Conservation (phyloP, 345 rosid species). For the Arabidopsis suecica region DNA sequence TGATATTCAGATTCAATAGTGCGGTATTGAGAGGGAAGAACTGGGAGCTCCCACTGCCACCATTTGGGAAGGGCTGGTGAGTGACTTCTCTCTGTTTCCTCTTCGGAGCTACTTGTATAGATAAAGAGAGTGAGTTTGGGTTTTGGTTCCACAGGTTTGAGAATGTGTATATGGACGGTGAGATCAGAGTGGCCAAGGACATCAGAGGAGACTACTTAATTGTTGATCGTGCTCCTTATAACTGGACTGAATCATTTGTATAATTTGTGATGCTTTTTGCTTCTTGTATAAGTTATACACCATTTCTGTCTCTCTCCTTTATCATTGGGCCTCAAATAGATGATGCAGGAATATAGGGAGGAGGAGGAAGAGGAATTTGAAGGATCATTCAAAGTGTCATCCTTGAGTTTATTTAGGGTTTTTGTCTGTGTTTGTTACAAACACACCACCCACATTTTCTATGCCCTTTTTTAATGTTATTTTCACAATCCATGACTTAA, state of each 20-base stretch:
- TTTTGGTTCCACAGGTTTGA: conserved; percentile 61
- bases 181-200: conserved; percentile 80
- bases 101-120: not conserved
- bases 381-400: conserved; percentile 26
- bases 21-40: conserved; percentile 73
- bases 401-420: conserved; percentile 29
- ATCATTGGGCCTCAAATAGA: not conserved
- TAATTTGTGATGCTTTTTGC: not conserved
- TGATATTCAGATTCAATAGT: conserved; percentile 62
- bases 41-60: conserved; percentile 91
- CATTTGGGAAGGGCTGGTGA: conserved; percentile 94
- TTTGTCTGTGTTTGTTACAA: conserved; percentile 44
- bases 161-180: conserved; percentile 64
- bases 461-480: conserved; percentile 1
- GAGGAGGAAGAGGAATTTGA: not conserved
- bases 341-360: conserved; percentile 1
- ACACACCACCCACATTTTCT: conserved; percentile 38
- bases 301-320: not conserved
- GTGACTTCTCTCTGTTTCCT: conserved; percentile 28
- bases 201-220: conserved; percentile 75
- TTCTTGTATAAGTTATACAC: conserved; percentile 4
- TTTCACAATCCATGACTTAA: not conserved
- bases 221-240: conserved; percentile 68
- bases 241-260: conserved; percentile 58
- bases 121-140: conserved; percentile 4